Percentiles rank a stretch among this genome's conserved stretches.
phyloP scores from a whole-genome alignment of 116 monocot species.

The Trichopus zeylanicus region DNA sequence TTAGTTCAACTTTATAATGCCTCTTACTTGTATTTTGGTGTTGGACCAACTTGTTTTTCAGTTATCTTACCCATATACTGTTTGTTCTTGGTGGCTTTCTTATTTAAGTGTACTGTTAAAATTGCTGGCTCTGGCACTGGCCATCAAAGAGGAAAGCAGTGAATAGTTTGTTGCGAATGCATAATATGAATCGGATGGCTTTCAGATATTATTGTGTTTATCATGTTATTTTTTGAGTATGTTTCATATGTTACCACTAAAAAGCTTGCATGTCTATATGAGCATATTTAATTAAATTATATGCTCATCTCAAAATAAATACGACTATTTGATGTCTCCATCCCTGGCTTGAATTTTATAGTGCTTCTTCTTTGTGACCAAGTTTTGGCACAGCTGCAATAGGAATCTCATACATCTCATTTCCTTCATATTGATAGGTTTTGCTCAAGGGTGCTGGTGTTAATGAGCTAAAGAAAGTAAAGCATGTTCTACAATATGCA shows the following conservation, averaged over 20 bases:
- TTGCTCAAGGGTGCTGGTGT: constrained; percentile 72
- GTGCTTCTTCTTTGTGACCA: not conserved
- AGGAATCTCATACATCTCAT: not conserved
- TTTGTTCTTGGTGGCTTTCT: not conserved
- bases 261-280: too few species aligned
- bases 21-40: not conserved
- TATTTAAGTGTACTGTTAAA: not conserved
- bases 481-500: constrained; percentile 92
- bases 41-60: not conserved
- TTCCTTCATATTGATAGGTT: constrained; percentile 28
- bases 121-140: not conserved
- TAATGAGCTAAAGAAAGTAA: constrained; percentile 83
- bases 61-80: not conserved
- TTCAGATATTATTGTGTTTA: too few species aligned
- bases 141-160: too few species aligned
- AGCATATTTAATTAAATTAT: too few species aligned
- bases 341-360: not conserved
- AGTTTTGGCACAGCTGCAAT: not conserved
- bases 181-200: too few species aligned
- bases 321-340: not conserved
- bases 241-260: too few species aligned
- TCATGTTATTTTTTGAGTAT: too few species aligned
- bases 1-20: not conserved
- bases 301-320: too few species aligned
- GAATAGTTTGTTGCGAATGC: too few species aligned